A percentile compares a stretch with the other conserved stretches of the same genome.
Evolutionary conservation across 2,329 filamentous ascomycete genomes (phyloP).

Genomic region (Fonsecaea monophora): DNA sequence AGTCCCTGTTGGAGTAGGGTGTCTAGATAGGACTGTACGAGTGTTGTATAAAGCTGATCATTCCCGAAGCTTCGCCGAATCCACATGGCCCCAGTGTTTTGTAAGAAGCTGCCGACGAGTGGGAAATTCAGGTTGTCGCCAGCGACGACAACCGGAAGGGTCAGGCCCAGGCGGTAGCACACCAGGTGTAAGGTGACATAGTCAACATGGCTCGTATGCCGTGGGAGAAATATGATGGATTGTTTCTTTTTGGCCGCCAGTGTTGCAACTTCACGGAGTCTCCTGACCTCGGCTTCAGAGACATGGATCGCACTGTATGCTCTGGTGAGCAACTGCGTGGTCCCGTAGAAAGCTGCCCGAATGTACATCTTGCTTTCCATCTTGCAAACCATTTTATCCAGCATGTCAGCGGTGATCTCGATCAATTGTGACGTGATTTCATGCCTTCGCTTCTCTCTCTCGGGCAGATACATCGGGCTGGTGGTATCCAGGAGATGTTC

Average conservation of each 20-base stretch:
- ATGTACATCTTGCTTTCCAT: constrained; percentile 96
- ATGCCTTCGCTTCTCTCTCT: constrained; percentile 58
- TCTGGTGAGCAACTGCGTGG: constrained; percentile 84
- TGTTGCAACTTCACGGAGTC: constrained; percentile 80
- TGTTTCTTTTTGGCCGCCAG: constrained; percentile 85
- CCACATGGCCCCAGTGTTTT: constrained; percentile 73
- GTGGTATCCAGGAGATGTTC: constrained; percentile 51
- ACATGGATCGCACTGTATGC: constrained; percentile 98
- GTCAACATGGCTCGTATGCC: constrained; percentile 93
- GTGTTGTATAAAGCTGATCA: constrained; percentile 83
- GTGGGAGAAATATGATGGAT: constrained; percentile 93
- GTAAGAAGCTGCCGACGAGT: constrained; percentile 84
- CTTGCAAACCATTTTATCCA: constrained; percentile 98
- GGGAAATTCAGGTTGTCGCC: constrained; percentile 98
- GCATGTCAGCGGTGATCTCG: constrained; percentile 83
- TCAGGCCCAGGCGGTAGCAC: constrained; percentile 90
- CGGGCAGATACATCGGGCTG: constrained; percentile 35
- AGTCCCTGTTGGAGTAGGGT: constrained; percentile 87
- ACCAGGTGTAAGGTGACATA: constrained; percentile 95
- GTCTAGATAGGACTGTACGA: constrained; percentile 97
- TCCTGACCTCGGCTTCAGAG: constrained; percentile 88
- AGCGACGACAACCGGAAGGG: constrained; percentile 87
- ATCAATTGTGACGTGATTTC: constrained; percentile 76
- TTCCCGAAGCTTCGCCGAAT: constrained; percentile 92
- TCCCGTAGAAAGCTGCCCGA: constrained; percentile 85